Evolutionary conservation across 495 filamentous ascomycete genomes (phyloP).

Genomic region (Thermothielavioides terrestris): DNA sequence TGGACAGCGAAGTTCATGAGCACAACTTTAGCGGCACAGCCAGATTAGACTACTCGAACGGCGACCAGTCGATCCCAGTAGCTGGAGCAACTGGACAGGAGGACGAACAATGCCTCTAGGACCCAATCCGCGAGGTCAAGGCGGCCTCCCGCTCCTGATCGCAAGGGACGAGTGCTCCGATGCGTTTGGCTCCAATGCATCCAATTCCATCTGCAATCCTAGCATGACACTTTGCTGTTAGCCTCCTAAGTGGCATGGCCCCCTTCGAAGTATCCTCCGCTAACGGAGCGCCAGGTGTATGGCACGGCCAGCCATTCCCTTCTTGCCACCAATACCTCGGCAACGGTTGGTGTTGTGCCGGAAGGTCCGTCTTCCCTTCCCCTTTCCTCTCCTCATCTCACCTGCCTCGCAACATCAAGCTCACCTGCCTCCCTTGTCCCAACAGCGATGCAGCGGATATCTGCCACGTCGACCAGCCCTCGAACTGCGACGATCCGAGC

Average conservation of each 20-base stretch:
- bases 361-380: not conserved
- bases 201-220: not conserved
- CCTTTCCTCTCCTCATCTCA: not conserved
- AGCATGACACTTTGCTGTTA: constrained; percentile 1
- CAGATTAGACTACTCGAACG: no score
- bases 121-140: not conserved
- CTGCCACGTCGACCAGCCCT: constrained; percentile 7
- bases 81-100: no score
- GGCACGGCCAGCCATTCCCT: constrained; percentile 1
- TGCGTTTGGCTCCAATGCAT: not conserved
- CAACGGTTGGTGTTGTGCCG: constrained; percentile 10
- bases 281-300: constrained; percentile 3
- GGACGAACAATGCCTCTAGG: not conserved
- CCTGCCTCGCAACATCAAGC: not conserved
- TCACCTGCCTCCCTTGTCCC: not conserved
- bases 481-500: constrained; percentile 2
- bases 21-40: no score
- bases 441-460: constrained; percentile 3
- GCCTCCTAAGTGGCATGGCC: not conserved
- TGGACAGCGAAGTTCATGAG: no score
- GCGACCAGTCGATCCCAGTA: no score
- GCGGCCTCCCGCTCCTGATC: not conserved
- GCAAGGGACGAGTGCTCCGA: not conserved
- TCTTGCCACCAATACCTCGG: constrained; percentile 2
- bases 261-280: not conserved